phyloP scores from a whole-genome alignment of 768 basidiomycete species.

The Calvatia gigantea region DNA sequence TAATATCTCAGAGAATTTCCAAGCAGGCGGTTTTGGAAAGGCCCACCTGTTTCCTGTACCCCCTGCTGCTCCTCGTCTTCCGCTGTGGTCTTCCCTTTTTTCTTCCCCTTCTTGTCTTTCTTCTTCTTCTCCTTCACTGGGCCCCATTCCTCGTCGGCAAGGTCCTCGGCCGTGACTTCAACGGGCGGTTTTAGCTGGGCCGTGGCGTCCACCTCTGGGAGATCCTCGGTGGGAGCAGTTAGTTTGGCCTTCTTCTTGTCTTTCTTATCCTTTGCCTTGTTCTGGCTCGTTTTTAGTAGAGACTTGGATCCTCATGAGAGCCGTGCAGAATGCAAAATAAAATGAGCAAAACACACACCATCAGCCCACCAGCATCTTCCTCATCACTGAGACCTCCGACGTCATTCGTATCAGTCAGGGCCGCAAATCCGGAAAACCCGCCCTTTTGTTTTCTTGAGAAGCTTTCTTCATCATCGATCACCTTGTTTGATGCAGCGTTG shows the following conservation, averaged over 20 bases:
- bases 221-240: slow-evolving; percentile 21
- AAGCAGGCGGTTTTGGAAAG: neutral
- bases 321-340: neutral
- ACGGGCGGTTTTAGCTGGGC: slow-evolving; percentile 36
- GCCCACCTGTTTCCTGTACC: slow-evolving; percentile 2
- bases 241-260: slow-evolving; percentile 52
- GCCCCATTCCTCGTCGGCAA: slow-evolving; percentile 73
- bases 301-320: slow-evolving; percentile 38
- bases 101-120: slow-evolving; percentile 61
- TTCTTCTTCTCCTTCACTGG: slow-evolving; percentile 60
- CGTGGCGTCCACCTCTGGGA: slow-evolving; percentile 22
- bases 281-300: slow-evolving; percentile 49
- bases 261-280: slow-evolving; percentile 44
- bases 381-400: slow-evolving; percentile 45
- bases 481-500: slow-evolving; percentile 27
- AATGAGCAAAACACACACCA: slow-evolving; percentile 43
- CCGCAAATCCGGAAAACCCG: slow-evolving; percentile 51
- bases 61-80: slow-evolving; percentile 36
- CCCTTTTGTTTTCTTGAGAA: slow-evolving; percentile 25
- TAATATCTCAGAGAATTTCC: neutral
- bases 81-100: slow-evolving; percentile 39
- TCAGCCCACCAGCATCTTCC: slow-evolving; percentile 70
- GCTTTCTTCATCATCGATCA: slow-evolving; percentile 40
- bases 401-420: slow-evolving; percentile 41
- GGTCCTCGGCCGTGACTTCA: slow-evolving; percentile 64